Evolutionary conservation across 352 stramenopile genomes (phyloP).

Genomic region (Elongisporangium anandrum): DNA sequence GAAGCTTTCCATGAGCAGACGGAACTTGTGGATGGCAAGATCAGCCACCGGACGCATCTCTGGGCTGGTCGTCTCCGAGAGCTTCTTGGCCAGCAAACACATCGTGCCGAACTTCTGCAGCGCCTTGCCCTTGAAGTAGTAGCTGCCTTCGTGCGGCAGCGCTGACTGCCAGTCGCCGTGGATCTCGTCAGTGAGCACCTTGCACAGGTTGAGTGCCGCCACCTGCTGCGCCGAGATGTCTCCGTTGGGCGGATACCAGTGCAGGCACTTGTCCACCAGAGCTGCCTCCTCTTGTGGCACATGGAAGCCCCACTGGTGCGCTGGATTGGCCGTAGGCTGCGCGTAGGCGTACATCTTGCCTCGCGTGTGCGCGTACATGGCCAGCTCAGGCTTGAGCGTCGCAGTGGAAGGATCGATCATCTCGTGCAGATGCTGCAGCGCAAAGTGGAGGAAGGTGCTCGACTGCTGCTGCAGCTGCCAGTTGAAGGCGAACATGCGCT

Average conservation of each 20-base stretch:
- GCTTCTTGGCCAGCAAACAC: slow-evolving; percentile 60
- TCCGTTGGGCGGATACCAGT: slow-evolving; percentile 44
- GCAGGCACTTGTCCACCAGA: slow-evolving; percentile 34
- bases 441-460: slow-evolving; percentile 59
- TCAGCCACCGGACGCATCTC: slow-evolving; percentile 40
- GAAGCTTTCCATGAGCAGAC: slow-evolving; percentile 40
- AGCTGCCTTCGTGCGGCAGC: slow-evolving; percentile 59
- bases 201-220: slow-evolving; percentile 26
- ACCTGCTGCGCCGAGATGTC: slow-evolving; percentile 28
- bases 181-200: slow-evolving; percentile 57
- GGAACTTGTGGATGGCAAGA: slow-evolving; percentile 40
- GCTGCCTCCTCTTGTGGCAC: slow-evolving; percentile 32
- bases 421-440: slow-evolving; percentile 44
- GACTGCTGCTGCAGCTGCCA: slow-evolving; percentile 29
- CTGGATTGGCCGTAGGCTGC: slow-evolving; percentile 7
- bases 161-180: slow-evolving; percentile 49
- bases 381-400: slow-evolving; percentile 40
- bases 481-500: slow-evolving; percentile 41
- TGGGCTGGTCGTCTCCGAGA: slow-evolving; percentile 52
- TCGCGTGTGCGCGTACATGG: slow-evolving; percentile 68
- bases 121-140: slow-evolving; percentile 84
- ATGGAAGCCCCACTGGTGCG: slow-evolving; percentile 43
- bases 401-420: slow-evolving; percentile 46
- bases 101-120: slow-evolving; percentile 78
- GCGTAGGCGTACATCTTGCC: slow-evolving; percentile 62